Evolutionary conservation across 2,329 filamentous ascomycete species (phyloP), one percentile per base, ranked within the genome.

Genomic region (Cordyceps cicadae): DNA sequence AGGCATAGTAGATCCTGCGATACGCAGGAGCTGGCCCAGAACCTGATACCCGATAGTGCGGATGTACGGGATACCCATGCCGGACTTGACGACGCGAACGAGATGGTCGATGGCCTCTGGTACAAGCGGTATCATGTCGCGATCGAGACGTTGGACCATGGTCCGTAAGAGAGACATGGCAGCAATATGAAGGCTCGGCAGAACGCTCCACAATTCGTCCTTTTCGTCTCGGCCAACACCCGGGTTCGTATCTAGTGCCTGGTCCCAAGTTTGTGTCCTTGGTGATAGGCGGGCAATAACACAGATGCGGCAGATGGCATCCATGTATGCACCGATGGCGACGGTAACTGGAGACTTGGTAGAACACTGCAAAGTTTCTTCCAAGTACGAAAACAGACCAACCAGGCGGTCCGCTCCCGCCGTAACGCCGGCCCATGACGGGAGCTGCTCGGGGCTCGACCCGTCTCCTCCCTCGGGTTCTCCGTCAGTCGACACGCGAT

Each of bases 221-320:
- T 87, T 87, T 73, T 97, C 93, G 54, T 95, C 89, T 63, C 88
- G 84, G 37, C 86, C 81, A 64, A 94, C 84, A 64, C 90, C 87
- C 8, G 86, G 79, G 66, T 92, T 92, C 62, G 86, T 78, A 63
- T 87, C 83, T n/a, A 84, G 73, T 2, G 76, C 78, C 65, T 78
- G 77, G 63, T 81, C 76, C 65, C 75, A 76, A 21, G 71, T 73
- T 62, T 78, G 79, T 63, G 71, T 75, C 69, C 68, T 79, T 66
- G 67, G 79, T 60, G 65, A 83, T 71, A 72, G 84, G 64, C 70
- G 81, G 71, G 79, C 77, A 50, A 95, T 80, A 19, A 87, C 84
- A 41, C 89, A 82, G 32, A 96, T 74, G 50, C 93, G 81, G 15
- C 83, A 83, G 2, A 88, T 76, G 39, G 93, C 72, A 70, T 94